A percentile compares a stretch with the other conserved stretches of the same genome.
Evolutionary conservation across 2,329 filamentous ascomycete species (phyloP).

Genomic region (Clarireedia homoeocarpa): DNA sequence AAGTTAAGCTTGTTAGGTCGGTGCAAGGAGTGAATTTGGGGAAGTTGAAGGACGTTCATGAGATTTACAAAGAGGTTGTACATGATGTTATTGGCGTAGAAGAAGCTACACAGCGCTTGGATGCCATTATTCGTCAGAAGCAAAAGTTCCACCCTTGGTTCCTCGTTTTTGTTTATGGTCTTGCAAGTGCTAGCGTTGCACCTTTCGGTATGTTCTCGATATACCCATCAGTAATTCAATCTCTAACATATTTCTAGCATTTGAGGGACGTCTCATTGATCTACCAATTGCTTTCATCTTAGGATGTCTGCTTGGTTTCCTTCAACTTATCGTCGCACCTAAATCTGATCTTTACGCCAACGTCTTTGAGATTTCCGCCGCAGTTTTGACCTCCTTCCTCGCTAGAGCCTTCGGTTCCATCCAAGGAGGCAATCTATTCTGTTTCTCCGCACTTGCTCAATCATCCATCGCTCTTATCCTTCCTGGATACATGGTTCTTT

Average conservation of each 20-base stretch:
- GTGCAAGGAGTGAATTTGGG: slow-evolving; percentile 65
- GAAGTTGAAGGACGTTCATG: slow-evolving; percentile 64
- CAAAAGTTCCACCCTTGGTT: slow-evolving; percentile 44
- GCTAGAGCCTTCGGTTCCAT: slow-evolving; percentile 58
- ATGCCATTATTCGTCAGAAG: slow-evolving; percentile 42
- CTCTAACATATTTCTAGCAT: slow-evolving; percentile 33
- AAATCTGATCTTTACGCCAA: slow-evolving; percentile 60
- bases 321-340: slow-evolving; percentile 64
- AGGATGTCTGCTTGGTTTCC: slow-evolving; percentile 59
- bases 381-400: slow-evolving; percentile 54
- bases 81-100: slow-evolving; percentile 68
- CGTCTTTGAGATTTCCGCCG: slow-evolving; percentile 56
- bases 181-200: slow-evolving; percentile 63
- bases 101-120: slow-evolving; percentile 55
- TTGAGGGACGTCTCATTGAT: slow-evolving; percentile 62
- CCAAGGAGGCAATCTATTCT: slow-evolving; percentile 41
- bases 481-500: slow-evolving; percentile 56
- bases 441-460: slow-evolving; percentile 58
- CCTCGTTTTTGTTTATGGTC: slow-evolving; percentile 57
- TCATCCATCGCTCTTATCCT: slow-evolving; percentile 59
- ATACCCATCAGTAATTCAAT: no score
- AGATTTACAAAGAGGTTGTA: slow-evolving; percentile 76
- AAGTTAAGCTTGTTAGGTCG: slow-evolving; percentile 66
- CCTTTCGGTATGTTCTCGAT: slow-evolving; percentile 46
- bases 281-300: slow-evolving; percentile 64